A percentile compares a stretch with the other conserved stretches of the same genome.
phyloP scores from a whole-genome alignment of 129 eudicot genomes.

The Scalesia atractyloides region DNA sequence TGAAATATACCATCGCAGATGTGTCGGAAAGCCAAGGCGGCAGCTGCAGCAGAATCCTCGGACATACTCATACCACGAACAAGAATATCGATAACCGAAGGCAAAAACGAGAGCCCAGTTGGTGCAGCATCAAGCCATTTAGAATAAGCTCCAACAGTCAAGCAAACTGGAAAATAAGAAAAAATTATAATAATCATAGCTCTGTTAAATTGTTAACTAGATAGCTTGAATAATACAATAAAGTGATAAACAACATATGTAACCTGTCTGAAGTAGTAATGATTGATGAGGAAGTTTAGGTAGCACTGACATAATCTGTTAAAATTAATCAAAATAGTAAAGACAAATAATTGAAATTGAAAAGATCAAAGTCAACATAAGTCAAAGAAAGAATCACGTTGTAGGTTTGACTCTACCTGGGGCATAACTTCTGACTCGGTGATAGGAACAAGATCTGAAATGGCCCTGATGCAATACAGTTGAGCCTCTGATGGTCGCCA shows the following conservation, averaged over 20 bases:
- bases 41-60: slow-evolving; percentile 98
- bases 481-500: slow-evolving; percentile 99
- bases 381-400: slow-evolving; percentile 24
- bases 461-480: slow-evolving; percentile 88
- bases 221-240: slow-evolving; percentile 15
- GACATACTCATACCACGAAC: slow-evolving; percentile 95
- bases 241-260: slow-evolving; percentile 15
- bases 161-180: slow-evolving; percentile 59
- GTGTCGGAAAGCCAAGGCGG: slow-evolving; percentile 93
- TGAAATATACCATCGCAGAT: slow-evolving; percentile 78
- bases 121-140: slow-evolving; percentile 93
- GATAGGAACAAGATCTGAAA: slow-evolving; percentile 81
- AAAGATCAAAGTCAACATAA: slow-evolving; percentile 20
- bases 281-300: slow-evolving; percentile 90
- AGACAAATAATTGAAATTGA: background rate
- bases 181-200: background rate
- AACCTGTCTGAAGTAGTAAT: slow-evolving; percentile 94
- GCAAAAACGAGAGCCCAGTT: slow-evolving; percentile 77
- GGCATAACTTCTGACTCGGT: slow-evolving; percentile 90
- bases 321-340: slow-evolving; percentile 22
- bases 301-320: slow-evolving; percentile 88
- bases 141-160: slow-evolving; percentile 93
- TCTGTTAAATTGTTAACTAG: slow-evolving; percentile 19
- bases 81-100: slow-evolving; percentile 82
- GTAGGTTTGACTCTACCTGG: slow-evolving; percentile 58